A percentile compares a stretch with the other conserved stretches of the same genome.
Conservation (phyloP, 805 yeast species). For the Lipomyces chichibuensis region DNA sequence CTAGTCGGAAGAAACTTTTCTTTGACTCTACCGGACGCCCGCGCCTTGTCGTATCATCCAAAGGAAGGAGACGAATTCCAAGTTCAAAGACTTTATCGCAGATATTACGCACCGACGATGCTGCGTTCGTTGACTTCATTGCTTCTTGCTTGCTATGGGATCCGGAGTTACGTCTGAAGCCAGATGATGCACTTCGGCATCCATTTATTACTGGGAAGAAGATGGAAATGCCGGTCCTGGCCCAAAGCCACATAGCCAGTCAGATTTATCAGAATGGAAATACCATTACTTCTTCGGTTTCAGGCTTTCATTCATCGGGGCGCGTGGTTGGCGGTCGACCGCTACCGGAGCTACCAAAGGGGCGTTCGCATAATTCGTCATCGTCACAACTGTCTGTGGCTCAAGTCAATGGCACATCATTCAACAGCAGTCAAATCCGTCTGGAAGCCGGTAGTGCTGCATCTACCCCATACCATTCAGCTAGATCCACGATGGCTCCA, state of each 20-base stretch:
- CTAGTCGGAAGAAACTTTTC: slow-evolving; percentile 46
- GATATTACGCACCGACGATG: slow-evolving; percentile 39
- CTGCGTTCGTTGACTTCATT: slow-evolving; percentile 50
- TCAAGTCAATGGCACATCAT: neutral
- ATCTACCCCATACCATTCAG: neutral
- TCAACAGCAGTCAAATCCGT: neutral
- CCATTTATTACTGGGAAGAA: slow-evolving; percentile 42
- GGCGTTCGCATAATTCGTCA: neutral
- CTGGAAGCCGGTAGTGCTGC: slow-evolving; percentile 1
- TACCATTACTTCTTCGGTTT: neutral
- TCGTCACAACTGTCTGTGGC: neutral
- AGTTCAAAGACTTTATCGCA: slow-evolving; percentile 37
- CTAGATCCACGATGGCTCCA: neutral
- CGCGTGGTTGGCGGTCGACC: slow-evolving; percentile 1
- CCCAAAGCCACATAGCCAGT: neutral
- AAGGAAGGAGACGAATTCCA: slow-evolving; percentile 38
- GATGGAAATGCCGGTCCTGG: slow-evolving; percentile 6
- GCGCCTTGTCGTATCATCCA: slow-evolving; percentile 35
- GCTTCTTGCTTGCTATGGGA: slow-evolving; percentile 70
- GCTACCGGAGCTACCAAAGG: neutral
- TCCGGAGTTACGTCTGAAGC: slow-evolving; percentile 55
- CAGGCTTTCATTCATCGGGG: neutral
- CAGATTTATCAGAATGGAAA: neutral
- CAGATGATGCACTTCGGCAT: slow-evolving; percentile 46
- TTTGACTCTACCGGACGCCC: slow-evolving; percentile 47